Conservation (phyloP, 768 basidiomycete species). For the Cystobasidium tubakii region DNA sequence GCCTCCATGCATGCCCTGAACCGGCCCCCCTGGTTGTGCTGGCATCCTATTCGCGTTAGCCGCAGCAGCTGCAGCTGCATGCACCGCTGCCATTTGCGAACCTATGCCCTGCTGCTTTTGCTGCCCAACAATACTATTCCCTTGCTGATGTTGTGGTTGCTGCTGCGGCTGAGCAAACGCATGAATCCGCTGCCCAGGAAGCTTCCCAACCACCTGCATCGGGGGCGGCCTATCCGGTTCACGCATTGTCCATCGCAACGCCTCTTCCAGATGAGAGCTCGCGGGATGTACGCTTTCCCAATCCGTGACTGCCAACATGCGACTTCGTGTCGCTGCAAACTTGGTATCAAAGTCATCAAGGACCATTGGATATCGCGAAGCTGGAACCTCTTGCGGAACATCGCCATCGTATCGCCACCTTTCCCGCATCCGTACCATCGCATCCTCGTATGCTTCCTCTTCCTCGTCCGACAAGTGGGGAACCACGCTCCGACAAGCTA, state of each 20-base stretch:
- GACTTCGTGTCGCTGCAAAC: conserved; percentile 23
- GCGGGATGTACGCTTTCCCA: conserved; percentile 23
- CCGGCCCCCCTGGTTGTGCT: not conserved
- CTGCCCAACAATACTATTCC: not conserved
- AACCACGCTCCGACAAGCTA: not conserved
- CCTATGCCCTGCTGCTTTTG: not conserved
- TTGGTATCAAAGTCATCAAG: conserved; percentile 43
- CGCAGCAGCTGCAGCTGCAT: too few species aligned
- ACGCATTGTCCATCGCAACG: conserved; percentile 37
- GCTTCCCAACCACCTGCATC: conserved; percentile 38
- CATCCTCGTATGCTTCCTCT: conserved; percentile 41
- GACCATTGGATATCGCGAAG: conserved; percentile 39
- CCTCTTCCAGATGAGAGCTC: conserved; percentile 33
- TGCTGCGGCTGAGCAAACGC: conserved; percentile 9
- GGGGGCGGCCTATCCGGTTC: conserved; percentile 35
- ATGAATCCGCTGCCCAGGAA: conserved; percentile 30
- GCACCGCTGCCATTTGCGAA: too few species aligned
- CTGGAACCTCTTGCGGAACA: conserved; percentile 39
- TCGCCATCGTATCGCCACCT: conserved; percentile 44
- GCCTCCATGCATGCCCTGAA: not conserved
- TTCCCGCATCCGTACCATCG: conserved; percentile 30
- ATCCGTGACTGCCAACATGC: conserved; percentile 39
- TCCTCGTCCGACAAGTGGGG: not conserved
- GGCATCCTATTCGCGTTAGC: too few species aligned
- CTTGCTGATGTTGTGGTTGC: conserved; percentile 15